Conservation (phyloP, 345 rosid genomes). For the Heritiera fomes region DNA sequence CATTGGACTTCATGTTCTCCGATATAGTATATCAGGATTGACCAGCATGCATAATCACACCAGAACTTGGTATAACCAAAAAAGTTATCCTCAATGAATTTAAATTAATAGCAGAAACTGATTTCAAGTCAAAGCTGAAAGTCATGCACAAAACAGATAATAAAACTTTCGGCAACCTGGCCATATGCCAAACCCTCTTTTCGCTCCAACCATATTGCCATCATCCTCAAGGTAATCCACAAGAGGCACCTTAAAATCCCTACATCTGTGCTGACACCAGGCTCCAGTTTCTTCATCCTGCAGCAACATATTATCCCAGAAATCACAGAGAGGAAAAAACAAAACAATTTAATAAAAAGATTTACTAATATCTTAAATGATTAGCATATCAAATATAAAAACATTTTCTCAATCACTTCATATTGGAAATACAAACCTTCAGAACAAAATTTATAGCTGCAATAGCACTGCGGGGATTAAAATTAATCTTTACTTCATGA, state of each 20-base stretch:
- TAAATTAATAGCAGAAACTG: slow-evolving; percentile 3
- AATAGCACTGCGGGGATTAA: slow-evolving; percentile 51
- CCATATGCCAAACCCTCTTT: slow-evolving; percentile 51
- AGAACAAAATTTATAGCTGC: slow-evolving; percentile 84
- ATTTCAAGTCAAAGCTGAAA: background rate
- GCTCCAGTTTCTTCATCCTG: slow-evolving; percentile 93
- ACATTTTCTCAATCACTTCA: background rate
- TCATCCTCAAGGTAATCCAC: slow-evolving; percentile 52
- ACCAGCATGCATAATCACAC: background rate
- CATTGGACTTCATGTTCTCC: background rate
- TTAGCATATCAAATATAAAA: background rate
- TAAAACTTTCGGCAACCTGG: slow-evolving; percentile 40
- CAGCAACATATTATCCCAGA: slow-evolving; percentile 22
- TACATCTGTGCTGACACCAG: slow-evolving; percentile 87
- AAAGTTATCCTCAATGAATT: background rate
- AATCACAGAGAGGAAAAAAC: background rate
- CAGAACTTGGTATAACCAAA: background rate
- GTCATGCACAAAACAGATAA: background rate
- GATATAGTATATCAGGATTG: background rate
- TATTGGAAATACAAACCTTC: slow-evolving; percentile 55
- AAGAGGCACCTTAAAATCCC: slow-evolving; percentile 90
- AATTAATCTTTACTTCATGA: slow-evolving; percentile 65
- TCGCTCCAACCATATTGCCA: slow-evolving; percentile 59
- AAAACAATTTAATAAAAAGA: background rate
- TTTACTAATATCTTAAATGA: background rate